Percentiles rank a stretch among this genome's conserved stretches.
Conservation (phyloP, 2,329 filamentous ascomycete genomes). For the Diaporthe helianthi region DNA sequence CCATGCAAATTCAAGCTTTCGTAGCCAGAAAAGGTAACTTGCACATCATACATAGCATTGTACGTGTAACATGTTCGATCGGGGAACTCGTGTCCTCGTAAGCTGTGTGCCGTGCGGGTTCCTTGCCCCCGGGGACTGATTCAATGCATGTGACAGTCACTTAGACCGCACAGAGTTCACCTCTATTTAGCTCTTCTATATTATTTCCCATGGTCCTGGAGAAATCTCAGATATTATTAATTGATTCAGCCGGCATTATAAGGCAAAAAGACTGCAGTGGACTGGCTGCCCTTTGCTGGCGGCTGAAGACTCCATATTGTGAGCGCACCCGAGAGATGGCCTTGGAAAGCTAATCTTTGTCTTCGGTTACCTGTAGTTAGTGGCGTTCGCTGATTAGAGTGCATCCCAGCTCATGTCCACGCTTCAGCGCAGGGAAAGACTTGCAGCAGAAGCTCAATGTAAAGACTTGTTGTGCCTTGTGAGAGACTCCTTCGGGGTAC, state of each 20-base stretch:
- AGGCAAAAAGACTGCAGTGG: neutral
- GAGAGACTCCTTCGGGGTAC: too few relatives aligned
- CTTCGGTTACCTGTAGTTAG: constrained; percentile 5
- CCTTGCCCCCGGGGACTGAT: neutral
- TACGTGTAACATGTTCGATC: neutral
- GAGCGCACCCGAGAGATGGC: neutral
- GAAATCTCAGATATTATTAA: too few relatives aligned
- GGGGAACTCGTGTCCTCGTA: too few relatives aligned
- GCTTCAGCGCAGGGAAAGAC: too few relatives aligned
- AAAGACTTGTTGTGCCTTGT: too few relatives aligned
- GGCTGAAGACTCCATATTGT: too few relatives aligned
- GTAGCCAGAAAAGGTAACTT: too few relatives aligned
- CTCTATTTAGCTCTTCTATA: neutral
- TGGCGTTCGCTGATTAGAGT: constrained; percentile 11
- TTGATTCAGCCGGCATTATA: neutral
- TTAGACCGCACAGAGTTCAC: neutral
- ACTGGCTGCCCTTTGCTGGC: neutral
- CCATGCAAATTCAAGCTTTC: neutral
- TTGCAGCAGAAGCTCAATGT: neutral
- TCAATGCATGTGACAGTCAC: neutral
- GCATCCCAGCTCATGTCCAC: neutral
- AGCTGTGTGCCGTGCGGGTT: neutral
- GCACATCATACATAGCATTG: neutral
- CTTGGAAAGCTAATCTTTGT: constrained; percentile 1
- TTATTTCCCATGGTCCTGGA: too few relatives aligned